Base-by-base conservation (phyloP, 1,284 basidiomycete genomes). In the Tilletia setariae region DNA sequence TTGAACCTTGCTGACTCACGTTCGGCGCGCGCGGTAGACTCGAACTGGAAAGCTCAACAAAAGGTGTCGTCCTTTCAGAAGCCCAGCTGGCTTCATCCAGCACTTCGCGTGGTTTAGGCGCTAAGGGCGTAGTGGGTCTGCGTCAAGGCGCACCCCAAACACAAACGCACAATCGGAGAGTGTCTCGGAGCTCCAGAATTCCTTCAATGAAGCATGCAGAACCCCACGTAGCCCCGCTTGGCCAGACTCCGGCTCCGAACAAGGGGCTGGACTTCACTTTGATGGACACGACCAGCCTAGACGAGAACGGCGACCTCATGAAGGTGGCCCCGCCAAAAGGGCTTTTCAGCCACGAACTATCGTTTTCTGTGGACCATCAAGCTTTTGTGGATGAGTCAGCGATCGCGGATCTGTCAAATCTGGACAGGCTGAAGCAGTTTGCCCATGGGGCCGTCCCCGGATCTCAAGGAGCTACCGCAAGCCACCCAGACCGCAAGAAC, bases 341-440 rank as follows among this genome's bases (percentile, higher is more conserved):
- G 7, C 56, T 61, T 2, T 61, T 61, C 56, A 61, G 28, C 21
- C 56, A 61, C 32, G 56, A 61, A 16, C 15, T 61, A 11, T 61
- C 56, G 30, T 61, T 61, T 30, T 61, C 56, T 32, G 56, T 61
- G 25, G 56, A 61, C 19, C 56, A 61, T 40, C 56, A 61, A 30
- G 56, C 56, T 19, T 61, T 35, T 21, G 30, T 61, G 28, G 56
- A 61, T 30, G 56, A 61, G 16, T 61, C 56, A 40, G 56, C 56
- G 7, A 61, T 61, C 30, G 23, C 56, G 15, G 56, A 61, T 16
- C 32, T 61, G 30, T 61, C 56, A 15, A 61, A 25, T 11, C 13
- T 61, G 9, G 56, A 61, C 16, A 32, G 28, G 7, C 19, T 61
- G 30, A 61, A 61, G 28, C 56, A 61, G 28, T 19, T 61, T 13